Evolutionary conservation across 371 early-diverging fungal genomes (phyloP).

Genomic region (Thermomucor indicae-seudaticae): DNA sequence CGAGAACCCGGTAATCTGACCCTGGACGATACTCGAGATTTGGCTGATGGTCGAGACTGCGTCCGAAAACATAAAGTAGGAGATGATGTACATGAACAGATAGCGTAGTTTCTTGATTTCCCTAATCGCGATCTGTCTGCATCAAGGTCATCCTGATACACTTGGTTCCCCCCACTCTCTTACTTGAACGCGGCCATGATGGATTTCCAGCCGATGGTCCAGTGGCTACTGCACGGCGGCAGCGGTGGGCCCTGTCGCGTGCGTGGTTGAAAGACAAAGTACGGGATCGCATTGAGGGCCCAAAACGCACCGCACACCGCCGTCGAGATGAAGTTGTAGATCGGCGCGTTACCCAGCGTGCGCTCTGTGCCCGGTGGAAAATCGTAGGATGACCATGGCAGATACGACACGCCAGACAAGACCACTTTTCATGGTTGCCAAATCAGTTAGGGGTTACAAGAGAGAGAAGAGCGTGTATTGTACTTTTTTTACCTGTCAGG

Average conservation of each 20-base stretch:
- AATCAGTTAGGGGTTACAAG: too few relatives aligned
- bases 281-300: constrained; percentile 42
- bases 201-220: constrained; percentile 47
- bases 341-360: constrained; percentile 36
- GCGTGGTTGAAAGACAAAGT: constrained; percentile 33
- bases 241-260: constrained; percentile 37
- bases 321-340: constrained; percentile 40
- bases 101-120: constrained; percentile 46
- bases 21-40: constrained; percentile 39
- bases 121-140: constrained; percentile 7
- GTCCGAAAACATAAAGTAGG: constrained; percentile 59
- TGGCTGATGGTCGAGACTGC: constrained; percentile 51
- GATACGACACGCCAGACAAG: constrained; percentile 36
- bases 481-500: constrained; percentile 32
- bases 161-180: background rate
- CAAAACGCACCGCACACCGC: constrained; percentile 44
- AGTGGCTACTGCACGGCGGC: constrained; percentile 24
- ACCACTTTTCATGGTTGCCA: constrained; percentile 17
- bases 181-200: constrained; percentile 27
- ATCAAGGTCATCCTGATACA: background rate
- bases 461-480: too few relatives aligned
- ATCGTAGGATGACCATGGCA: constrained; percentile 24
- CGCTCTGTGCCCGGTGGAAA: constrained; percentile 16
- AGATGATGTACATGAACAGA: constrained; percentile 49
- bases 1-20: constrained; percentile 34